phyloP scores from a whole-genome alignment of 805 yeast genomes.

The Komagataella pastoris region DNA sequence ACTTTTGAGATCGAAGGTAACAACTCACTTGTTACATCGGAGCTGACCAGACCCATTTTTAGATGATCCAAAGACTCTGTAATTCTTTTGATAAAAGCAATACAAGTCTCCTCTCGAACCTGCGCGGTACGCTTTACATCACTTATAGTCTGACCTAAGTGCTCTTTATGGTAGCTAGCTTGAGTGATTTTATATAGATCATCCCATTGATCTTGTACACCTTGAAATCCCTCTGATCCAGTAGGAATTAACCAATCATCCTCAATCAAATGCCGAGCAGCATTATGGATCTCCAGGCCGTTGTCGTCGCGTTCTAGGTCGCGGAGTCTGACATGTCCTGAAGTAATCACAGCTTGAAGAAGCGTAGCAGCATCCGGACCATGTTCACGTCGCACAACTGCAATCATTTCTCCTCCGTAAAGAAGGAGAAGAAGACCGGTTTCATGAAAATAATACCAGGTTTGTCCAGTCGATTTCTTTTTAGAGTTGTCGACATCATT shows the following conservation, averaged over 20 bases:
- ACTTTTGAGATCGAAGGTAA: conserved; percentile 21
- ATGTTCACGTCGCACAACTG: background rate
- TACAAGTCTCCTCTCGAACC: background rate
- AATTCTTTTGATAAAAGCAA: background rate
- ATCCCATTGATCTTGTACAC: background rate
- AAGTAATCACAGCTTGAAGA: conserved; percentile 52
- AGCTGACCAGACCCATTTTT: background rate
- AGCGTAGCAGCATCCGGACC: conserved; percentile 38
- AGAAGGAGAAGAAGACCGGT: conserved; percentile 50
- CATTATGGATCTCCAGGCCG: conserved; percentile 16
- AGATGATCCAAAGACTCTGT: background rate
- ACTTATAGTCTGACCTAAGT: background rate
- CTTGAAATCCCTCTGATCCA: conserved; percentile 1
- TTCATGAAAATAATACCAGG: conserved; percentile 48
- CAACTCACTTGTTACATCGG: background rate
- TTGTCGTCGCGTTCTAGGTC: conserved; percentile 25
- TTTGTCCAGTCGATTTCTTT: conserved; percentile 10
- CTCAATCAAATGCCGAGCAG: conserved; percentile 30
- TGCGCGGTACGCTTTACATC: background rate
- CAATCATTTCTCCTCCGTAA: conserved; percentile 66
- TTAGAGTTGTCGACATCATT: conserved; percentile 16
- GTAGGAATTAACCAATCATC: conserved; percentile 40
- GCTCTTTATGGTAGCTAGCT: background rate
- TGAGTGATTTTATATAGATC: background rate
- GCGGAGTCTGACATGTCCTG: conserved; percentile 49